phyloP scores from a whole-genome alignment of 768 basidiomycete genomes.

The Tephrocybe sp. region DNA sequence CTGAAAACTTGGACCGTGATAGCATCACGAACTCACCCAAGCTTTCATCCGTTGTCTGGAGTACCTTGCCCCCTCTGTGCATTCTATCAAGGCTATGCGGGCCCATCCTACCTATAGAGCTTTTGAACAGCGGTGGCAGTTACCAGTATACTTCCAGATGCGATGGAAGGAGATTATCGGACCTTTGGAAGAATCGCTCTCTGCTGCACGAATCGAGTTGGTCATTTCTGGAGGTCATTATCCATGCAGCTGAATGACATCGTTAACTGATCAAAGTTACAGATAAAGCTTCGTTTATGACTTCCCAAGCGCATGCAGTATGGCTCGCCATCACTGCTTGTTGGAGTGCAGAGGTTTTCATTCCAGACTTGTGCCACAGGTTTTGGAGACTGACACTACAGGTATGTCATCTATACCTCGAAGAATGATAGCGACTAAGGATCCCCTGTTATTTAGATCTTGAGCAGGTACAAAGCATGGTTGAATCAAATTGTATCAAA shows the following conservation, averaged over 20 bases:
- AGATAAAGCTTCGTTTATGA: slow-evolving; percentile 45
- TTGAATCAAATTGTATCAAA: slow-evolving; percentile 55
- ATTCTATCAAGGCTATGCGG: slow-evolving; percentile 71
- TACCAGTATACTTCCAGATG: slow-evolving; percentile 95
- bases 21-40: slow-evolving; percentile 87
- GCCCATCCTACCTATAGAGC: slow-evolving; percentile 64
- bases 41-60: slow-evolving; percentile 84
- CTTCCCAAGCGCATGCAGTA: slow-evolving; percentile 62
- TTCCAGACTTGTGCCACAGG: slow-evolving; percentile 76
- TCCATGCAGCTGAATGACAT: background rate
- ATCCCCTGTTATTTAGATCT: slow-evolving; percentile 48
- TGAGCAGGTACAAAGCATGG: slow-evolving; percentile 81
- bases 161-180: slow-evolving; percentile 94
- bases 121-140: slow-evolving; percentile 90
- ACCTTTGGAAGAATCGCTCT: slow-evolving; percentile 69
- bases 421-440: slow-evolving; percentile 1
- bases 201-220: slow-evolving; percentile 40
- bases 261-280: slow-evolving; percentile 6
- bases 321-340: slow-evolving; percentile 76
- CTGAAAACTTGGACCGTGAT: background rate
- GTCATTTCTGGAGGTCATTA: slow-evolving; percentile 39
- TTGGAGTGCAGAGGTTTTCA: slow-evolving; percentile 86
- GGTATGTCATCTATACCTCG: slow-evolving; percentile 40
- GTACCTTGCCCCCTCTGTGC: slow-evolving; percentile 72
- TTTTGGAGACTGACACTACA: slow-evolving; percentile 95